Evolutionary conservation across 2,329 filamentous ascomycete genomes (phyloP), one percentile per base, ranked within the genome.

Genomic region (Fusarium verrucosum): DNA sequence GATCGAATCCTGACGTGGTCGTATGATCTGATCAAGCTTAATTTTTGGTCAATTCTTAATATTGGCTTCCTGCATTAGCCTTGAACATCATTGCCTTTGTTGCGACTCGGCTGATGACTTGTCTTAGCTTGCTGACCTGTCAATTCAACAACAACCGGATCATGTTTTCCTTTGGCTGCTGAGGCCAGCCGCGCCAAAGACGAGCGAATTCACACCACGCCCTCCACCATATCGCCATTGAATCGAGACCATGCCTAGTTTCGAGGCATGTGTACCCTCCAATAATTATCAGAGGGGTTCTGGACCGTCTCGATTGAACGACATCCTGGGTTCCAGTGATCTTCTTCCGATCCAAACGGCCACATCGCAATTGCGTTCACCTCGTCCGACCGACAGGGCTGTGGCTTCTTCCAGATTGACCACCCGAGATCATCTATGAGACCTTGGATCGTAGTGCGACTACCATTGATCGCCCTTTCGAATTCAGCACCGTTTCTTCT

Each of bases 321-420:
- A 20, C 76, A 78, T 3, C 68, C 75, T 0, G 75, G 76, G 13
- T 70, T 47, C 70, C 72, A 79, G 66, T 87, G 84, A 68, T 89
- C 87, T 23, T 85, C 79, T 0, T 75, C 69, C 0, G 75, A 78
- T 0, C 87, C 87, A 71, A 82, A 77, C 0, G 87, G 87, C 87
- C 87, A 90, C 69, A 89, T 87, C 3, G 86, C 86, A n/a, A 89
- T 77, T 41, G 85, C 81, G 60, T 87, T 87, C 4, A 87, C 73
- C 72, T 89, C 82, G 40, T 85, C 79, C 9, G 79, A 77, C 0
- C 68, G 73, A 69, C 88, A 90, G 1, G 79, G 78, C 8, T 78
- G 76, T 47, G 85, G 86, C 45, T 82, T 78, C 66, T 85, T 87
- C 86, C 86, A 89, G 0, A 75, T 80, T 5, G 84, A 81, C 88